Evolutionary conservation across 805 yeast species (phyloP), one percentile per base, ranked within the genome.

Genomic region (Candida dendrica): DNA sequence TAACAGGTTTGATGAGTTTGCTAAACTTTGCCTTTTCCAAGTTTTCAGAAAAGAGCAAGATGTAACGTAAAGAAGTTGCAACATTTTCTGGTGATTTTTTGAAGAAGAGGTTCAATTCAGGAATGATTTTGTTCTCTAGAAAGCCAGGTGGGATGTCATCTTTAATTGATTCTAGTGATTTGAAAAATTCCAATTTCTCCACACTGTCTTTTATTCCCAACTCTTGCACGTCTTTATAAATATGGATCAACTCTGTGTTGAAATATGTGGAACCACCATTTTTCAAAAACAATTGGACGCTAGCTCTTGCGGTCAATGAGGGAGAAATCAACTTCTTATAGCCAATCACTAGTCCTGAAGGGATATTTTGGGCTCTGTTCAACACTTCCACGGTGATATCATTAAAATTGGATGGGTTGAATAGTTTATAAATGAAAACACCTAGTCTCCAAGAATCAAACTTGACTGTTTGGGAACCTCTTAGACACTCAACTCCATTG

Each of bases 391-490:
- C 16, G 40, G 47, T 15, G 11, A 43, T 26, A 7, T 50, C 46
- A 8, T 19, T 34, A 4, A 39, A 39, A 30, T 42, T 47, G 39
- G 39, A 43, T 17, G 58, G n/a, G 40, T 66, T 66, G 52, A 74
- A 72, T 6, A 81, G 48, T 36, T 68, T 64, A 43, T 65, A 66
- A 3, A 81, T 69, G 26, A 85, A 65, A 2, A 63, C 63, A 3
- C 88, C 95, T 31, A 81, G 68, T 47, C 71, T 71, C 65, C 68
- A 84, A 0, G 93, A 68, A 58, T 86, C 95, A 41, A 79, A 63
- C 48, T 77, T 77, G 31, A 65, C 54, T 0, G 74, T 71, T 58
- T 47, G 45, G n/a, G 44, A 42, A 20, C 54, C 55, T 22, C 49
- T 51, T 32, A 59, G 51, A 2, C 67, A 61, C 4, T 67, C 71